These are phyloP conservation scores for Sugiyamaella marilandica DNA, from an alignment of 805 yeast genomes.

Conservation along the genomic window DNA sequence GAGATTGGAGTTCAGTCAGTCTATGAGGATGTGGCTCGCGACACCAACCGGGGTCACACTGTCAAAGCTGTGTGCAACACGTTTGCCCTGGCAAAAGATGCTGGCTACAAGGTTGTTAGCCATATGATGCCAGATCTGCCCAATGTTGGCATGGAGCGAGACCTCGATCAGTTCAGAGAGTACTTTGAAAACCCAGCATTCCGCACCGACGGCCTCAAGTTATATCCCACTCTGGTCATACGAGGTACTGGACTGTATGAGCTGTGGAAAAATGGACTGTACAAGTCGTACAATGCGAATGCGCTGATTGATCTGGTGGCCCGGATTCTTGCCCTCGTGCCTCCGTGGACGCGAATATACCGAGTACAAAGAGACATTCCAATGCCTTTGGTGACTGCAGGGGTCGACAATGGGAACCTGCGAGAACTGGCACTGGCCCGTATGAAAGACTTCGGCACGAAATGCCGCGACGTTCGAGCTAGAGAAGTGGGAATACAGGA, in stretches of 20 bases:
- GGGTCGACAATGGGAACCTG: slow-evolving; percentile 95
- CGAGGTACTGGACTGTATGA: slow-evolving; percentile 97
- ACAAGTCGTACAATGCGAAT: slow-evolving; percentile 91
- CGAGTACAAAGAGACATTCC: slow-evolving; percentile 99
- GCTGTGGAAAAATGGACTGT: slow-evolving; percentile 93
- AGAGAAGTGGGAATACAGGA: slow-evolving; percentile 99
- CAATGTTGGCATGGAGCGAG: slow-evolving; percentile 98
- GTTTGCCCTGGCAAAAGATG: slow-evolving; percentile 92
- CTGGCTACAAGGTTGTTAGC: slow-evolving; percentile 95
- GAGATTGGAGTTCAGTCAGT: slow-evolving; percentile 97
- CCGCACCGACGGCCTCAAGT: slow-evolving; percentile 92
- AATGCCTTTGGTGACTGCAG: slow-evolving; percentile 96
- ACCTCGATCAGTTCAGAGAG: slow-evolving; percentile 90
- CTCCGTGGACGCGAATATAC: slow-evolving; percentile 98
- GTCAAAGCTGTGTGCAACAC: slow-evolving; percentile 95
- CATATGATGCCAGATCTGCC: slow-evolving; percentile 99
- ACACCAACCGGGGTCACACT: slow-evolving; percentile 96
- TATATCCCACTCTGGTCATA: slow-evolving; percentile 93
- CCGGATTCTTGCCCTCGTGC: slow-evolving; percentile 89
- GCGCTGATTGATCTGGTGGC: slow-evolving; percentile 94
- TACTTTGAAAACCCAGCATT: slow-evolving; percentile 96
- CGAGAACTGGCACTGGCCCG: slow-evolving; percentile 93
- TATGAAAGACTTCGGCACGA: slow-evolving; percentile 96
- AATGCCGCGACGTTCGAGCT: slow-evolving; percentile 93
- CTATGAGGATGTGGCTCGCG: slow-evolving; percentile 97